Conservation (phyloP, 1,284 basidiomycete genomes). For the Apiotrichum laibachii region DNA sequence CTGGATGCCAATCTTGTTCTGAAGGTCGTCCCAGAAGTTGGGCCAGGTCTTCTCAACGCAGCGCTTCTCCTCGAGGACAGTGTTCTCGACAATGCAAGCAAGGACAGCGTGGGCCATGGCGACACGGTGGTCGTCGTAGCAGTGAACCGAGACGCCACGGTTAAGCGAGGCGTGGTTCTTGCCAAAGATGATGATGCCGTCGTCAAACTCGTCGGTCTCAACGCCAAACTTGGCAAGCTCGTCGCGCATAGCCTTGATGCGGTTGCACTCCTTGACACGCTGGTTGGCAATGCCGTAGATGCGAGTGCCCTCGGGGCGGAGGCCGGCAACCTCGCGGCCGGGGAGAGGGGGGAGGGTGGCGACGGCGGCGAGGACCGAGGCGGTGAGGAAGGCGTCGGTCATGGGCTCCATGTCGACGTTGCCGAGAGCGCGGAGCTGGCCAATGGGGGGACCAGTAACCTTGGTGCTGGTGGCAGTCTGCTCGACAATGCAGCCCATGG, state of each 20-base stretch:
- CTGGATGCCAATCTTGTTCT: conserved; percentile 87
- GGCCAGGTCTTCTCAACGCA: conserved; percentile 99
- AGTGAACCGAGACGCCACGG: conserved; percentile 74
- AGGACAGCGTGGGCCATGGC: conserved; percentile 98
- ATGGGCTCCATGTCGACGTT: conserved; percentile 98
- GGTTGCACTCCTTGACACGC: conserved; percentile 96
- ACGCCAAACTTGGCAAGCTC: conserved; percentile 95
- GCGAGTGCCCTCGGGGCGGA: conserved; percentile 60
- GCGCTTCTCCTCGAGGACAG: conserved; percentile 89
- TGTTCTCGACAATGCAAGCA: conserved; percentile 68
- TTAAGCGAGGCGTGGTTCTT: conserved; percentile 64
- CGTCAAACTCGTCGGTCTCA: conserved; percentile 84
- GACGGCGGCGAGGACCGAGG: conserved; percentile 85
- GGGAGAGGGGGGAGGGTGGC: conserved; percentile 59
- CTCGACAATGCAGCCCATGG: conserved; percentile 88
- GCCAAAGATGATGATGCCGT: conserved; percentile 88
- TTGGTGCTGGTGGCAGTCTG: conserved; percentile 88
- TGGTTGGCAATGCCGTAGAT: conserved; percentile 98
- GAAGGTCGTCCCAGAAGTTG: conserved; percentile 98
- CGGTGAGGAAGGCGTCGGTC: conserved; percentile 98
- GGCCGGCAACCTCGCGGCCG: conserved; percentile 42
- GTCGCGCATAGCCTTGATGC: conserved; percentile 95
- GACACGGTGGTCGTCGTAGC: conserved; percentile 97
- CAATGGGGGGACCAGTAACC: conserved; percentile 83
- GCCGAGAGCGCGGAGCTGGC: conserved; percentile 76